Evolutionary conservation across 2,329 filamentous ascomycete species (phyloP).

Genomic region (Lecanoromycetidae sp.): DNA sequence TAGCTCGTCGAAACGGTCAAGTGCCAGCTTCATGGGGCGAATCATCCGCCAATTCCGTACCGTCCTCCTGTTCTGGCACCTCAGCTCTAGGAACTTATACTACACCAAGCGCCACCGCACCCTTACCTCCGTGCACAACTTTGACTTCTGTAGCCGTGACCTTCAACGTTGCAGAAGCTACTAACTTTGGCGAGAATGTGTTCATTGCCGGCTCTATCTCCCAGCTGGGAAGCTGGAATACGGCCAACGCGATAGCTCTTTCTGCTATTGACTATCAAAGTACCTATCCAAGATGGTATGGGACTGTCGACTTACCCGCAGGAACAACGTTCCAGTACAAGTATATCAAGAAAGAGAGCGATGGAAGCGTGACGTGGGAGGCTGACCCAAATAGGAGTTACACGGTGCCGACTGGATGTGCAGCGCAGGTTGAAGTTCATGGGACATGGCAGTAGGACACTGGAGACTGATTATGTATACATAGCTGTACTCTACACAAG

Average conservation of each 20-base stretch:
- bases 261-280: constrained; percentile 47
- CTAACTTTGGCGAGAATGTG: constrained; percentile 50
- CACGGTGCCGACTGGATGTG: constrained; percentile 30
- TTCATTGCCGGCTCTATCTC: constrained; percentile 50
- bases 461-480: neutral
- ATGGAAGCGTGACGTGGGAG: constrained; percentile 54
- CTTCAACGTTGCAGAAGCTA: constrained; percentile 49
- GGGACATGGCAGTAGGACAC: constrained; percentile 26
- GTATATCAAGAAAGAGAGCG: constrained; percentile 48
- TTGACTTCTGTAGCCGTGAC: constrained; percentile 44
- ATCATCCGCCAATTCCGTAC: constrained; percentile 10
- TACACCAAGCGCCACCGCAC: constrained; percentile 5
- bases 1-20: constrained; percentile 17
- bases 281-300: constrained; percentile 50
- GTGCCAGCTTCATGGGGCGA: constrained; percentile 20
- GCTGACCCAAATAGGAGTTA: constrained; percentile 38
- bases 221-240: constrained; percentile 52
- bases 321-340: constrained; percentile 54
- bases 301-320: constrained; percentile 41
- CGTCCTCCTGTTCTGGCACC: constrained; percentile 14
- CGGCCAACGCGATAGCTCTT: constrained; percentile 42
- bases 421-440: constrained; percentile 25
- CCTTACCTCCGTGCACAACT: constrained; percentile 16
- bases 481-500: too few relatives aligned
- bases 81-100: constrained; percentile 18